Base-by-base conservation (phyloP, 2,329 filamentous ascomycete species). In the Verticillium albo-atrum region DNA sequence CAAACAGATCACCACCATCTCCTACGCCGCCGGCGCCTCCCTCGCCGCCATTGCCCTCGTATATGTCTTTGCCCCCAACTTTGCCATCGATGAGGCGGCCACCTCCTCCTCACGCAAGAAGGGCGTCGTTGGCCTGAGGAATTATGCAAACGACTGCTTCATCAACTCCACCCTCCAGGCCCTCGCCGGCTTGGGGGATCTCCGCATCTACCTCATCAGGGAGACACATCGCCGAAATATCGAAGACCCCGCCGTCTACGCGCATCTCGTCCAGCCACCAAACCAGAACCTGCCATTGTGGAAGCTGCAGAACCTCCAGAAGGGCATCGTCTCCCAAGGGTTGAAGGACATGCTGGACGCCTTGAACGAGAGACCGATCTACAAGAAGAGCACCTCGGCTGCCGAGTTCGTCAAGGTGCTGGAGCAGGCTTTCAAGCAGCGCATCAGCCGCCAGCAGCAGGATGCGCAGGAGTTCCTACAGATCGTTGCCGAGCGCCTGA, bases 401-500 rank as follows among this genome's bases (percentile, higher is more conserved):
- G 84, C 86, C n/a, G 83, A 83, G 1, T 97, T 99, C 70, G 89
- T 99, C 51, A 81, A 84, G 63, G 89, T 90, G 0, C 79, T 99
- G 56, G 95, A 99, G 76, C 79, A 81, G 30, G 92, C 94, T 1
- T 99, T 97, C 70, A 86, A 87, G 59, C 94, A 96, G 68, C 87
- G 91, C 67, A 96, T 99, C 67, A 97, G 91, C 71, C 84, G 94
- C 58, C 92, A 95, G 70, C 95, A 99, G 75, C 95, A 99, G 74
- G 95, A 99, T 77, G 95, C 95, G 12, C 95, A 99, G 70, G 95
- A 99, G 73, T 97, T 99, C 64, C 76, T 99, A 59, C 95, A 99
- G 76, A 89, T 98, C 55, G 89, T 99, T 14, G 90, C 92, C 3
- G 94, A 99, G 77, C 84, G 94, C 57, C 79, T 99, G 59, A 92